Base-by-base conservation (phyloP, 805 yeast genomes). In the Candida montana region DNA sequence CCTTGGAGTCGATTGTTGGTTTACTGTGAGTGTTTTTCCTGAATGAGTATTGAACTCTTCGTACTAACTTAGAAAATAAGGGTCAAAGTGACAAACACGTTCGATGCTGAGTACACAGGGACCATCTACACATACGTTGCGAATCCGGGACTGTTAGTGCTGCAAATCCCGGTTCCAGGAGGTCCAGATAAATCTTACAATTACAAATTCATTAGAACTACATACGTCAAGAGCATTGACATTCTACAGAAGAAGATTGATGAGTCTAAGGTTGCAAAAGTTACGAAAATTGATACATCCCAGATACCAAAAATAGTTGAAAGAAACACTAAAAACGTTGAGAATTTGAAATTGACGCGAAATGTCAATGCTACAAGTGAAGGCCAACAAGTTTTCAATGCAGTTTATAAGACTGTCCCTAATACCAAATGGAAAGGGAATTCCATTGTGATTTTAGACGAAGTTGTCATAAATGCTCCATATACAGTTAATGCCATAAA, bases 31-130 rank as follows among this genome's bases (percentile, higher is more conserved):
- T 43, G n/a, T n/a, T n/a, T n/a, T n/a, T n/a, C n/a, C n/a, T n/a
- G n/a, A n/a, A n/a, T n/a, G n/a, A n/a, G n/a, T n/a, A n/a, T n/a
- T n/a, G n/a, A n/a, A n/a, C n/a, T n/a, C n/a, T n/a, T n/a, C n/a
- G 5, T 31, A 27, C 34, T 18, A 48, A 41, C 32, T 33, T 5
- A 26, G 12, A 39, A 49, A 27, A 23, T 2, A 29, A 72, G 79
- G 52, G 84, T 85, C 44, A 76, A 69, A 54, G 67, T 83, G 39
- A 72, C 75, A 11, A 84, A 85, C 38, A 63, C 73, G 7, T 63
- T 78, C 35, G 87, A 82, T 53, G 69, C 71, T 21, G 66, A 67
- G 8, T 67, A 78, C 39, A 67, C 68, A n/a, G 95, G 93, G 2
- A 64, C 71, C 26, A 71, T 85, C 30, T 81, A 78, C 57, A 72